phyloP scores from a whole-genome alignment of 2,329 filamentous ascomycete species.

The Nemania sp. region DNA sequence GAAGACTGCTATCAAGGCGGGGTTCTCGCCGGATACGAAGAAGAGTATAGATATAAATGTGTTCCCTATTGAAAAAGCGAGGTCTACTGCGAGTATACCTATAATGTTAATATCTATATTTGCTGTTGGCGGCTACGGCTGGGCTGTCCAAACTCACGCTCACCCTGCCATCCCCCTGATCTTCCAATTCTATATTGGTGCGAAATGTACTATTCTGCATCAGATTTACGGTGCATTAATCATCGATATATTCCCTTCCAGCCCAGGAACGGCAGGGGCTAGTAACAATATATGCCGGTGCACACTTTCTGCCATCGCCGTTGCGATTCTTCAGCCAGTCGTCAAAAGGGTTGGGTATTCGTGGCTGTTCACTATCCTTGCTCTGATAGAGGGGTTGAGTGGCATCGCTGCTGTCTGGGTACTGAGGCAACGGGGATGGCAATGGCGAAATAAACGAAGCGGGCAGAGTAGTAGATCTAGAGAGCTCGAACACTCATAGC shows the following conservation, averaged over 20 bases:
- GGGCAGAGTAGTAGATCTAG: background rate
- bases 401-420: conserved; percentile 11
- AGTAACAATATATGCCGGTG: conserved; percentile 26
- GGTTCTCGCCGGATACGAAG: conserved; percentile 47
- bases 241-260: conserved; percentile 29
- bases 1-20: conserved; percentile 48
- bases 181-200: conserved; percentile 26
- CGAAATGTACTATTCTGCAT: conserved; percentile 20
- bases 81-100: conserved; percentile 21
- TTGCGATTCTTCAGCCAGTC: conserved; percentile 30
- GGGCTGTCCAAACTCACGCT: conserved; percentile 26
- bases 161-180: conserved; percentile 27
- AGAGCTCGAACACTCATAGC: background rate
- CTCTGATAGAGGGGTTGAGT: conserved; percentile 6
- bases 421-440: conserved; percentile 2
- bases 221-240: conserved; percentile 28
- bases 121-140: conserved; percentile 34
- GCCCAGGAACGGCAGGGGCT: conserved; percentile 26
- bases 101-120: conserved; percentile 21
- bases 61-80: conserved; percentile 39
- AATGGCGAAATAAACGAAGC: conserved; percentile 10
- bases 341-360: conserved; percentile 42
- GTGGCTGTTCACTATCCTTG: conserved; percentile 47
- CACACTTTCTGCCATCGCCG: conserved; percentile 20
- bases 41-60: conserved; percentile 51